Evolutionary conservation across 1,139 yeast genomes (phyloP).

Genomic region (Geotrichum candidum): DNA sequence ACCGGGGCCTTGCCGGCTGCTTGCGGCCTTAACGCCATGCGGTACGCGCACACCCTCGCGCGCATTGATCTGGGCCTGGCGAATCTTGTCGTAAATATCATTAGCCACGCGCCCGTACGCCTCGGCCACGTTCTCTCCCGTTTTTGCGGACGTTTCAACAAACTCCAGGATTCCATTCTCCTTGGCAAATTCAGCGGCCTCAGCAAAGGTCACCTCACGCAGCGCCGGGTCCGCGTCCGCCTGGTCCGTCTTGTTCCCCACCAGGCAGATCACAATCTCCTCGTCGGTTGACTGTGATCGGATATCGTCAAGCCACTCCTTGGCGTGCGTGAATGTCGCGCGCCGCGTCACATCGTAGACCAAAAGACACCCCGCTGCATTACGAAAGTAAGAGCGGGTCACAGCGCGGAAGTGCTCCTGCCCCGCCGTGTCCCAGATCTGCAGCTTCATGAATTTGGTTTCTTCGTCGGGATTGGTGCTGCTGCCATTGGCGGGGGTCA

Average conservation of each 20-base stretch:
- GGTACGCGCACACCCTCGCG: conserved; percentile 24
- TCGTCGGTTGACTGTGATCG: conserved; percentile 75
- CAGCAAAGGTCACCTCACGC: conserved; percentile 71
- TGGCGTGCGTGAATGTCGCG: conserved; percentile 40
- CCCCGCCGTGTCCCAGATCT: conserved; percentile 74
- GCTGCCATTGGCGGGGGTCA: conserved; percentile 22
- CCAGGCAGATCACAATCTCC: conserved; percentile 74
- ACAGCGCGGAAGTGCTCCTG: conserved; percentile 93
- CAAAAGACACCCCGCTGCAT: conserved; percentile 74
- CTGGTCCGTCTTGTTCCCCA: conserved; percentile 78
- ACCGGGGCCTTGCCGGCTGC: conserved; percentile 3
- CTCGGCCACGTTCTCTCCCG: conserved; percentile 81
- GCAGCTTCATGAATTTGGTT: conserved; percentile 25
- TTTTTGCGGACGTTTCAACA: conserved; percentile 88
- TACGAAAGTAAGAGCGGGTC: conserved; percentile 75
- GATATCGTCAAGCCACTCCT: conserved; percentile 52
- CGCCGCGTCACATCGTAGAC: conserved; percentile 84
- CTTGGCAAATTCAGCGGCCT: conserved; percentile 74
- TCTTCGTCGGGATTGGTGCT: conserved; percentile 1
- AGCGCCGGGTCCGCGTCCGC: conserved; percentile 27
- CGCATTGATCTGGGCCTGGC: conserved; percentile 31
- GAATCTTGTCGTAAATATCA: conserved; percentile 42
- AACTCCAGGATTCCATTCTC: conserved; percentile 85
- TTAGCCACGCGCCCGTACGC: conserved; percentile 83
- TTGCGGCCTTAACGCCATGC: conserved; percentile 29